Evolutionary conservation across 2,329 filamentous ascomycete genomes (phyloP), one percentile per base, ranked within the genome.

Genomic region (Mycosphaerella sp.): DNA sequence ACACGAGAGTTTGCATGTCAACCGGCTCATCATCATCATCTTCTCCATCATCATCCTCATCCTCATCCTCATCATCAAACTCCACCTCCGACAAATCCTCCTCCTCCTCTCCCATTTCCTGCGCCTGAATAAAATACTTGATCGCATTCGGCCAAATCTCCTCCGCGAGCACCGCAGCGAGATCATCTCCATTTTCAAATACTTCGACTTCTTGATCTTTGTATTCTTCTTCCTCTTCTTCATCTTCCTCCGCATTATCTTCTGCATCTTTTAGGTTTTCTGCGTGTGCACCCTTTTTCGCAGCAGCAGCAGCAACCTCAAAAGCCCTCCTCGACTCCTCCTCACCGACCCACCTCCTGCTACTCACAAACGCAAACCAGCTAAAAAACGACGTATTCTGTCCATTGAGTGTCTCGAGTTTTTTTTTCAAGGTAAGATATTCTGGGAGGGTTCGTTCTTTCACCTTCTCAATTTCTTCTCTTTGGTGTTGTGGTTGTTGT

Each of bases 81-180:
- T 90, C 85, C 39, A 80, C 67, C 54, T 90, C 87, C 1, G 71
- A 74, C 64, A 85, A 67, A 9, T 79, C 79, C 44, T 89, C 50
- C 18, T 79, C 79, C 44, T 89, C 48, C 14, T 53, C 50, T 5
- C 45, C 85, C 66, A 85, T 82, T 41, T 87, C 86, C 72, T 87
- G 79, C 47, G 79, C 84, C 82, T 67, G 61, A n/a, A 66, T 86
- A 73, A 93, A 97, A 73, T 93, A 94, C 70, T 87, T 88, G 69
- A 95, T 84, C 52, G 90, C 91, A 57, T 83, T 82, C 42, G 88
- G 87, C 84, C 86, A 96, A 46, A 97, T 74, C 61, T 97, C 91
- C 66, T 97, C 90, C 7, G 86, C 82, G 60, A 97, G 76, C 54
- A 82, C 78, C 56, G 89, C 78, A 35, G 89, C 90, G 42, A 97